These are phyloP conservation scores for Camptophora hylomeconis DNA, from an alignment of 2,329 filamentous ascomycete genomes.

Conservation along the genomic window DNA sequence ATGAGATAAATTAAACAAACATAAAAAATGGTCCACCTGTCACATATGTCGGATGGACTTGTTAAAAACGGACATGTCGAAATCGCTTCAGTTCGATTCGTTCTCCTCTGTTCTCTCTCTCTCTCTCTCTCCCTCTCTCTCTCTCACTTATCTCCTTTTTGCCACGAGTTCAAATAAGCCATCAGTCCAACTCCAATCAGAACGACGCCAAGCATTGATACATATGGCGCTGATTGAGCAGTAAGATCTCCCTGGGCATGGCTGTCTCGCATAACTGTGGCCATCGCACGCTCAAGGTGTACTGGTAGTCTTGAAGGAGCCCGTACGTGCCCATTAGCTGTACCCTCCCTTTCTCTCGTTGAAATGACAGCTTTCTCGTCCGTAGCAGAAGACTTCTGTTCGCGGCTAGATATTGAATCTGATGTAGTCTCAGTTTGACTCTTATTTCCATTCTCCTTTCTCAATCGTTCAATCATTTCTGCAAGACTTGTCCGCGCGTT, in stretches of 20 bases:
- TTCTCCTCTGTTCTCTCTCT: no score
- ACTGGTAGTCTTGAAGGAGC: slow-evolving; percentile 31
- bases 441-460: slow-evolving; percentile 50
- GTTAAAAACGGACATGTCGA: no score
- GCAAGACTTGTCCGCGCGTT: slow-evolving; percentile 61
- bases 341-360: slow-evolving; percentile 5
- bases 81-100: no score
- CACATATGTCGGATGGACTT: no score
- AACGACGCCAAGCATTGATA: slow-evolving; percentile 71
- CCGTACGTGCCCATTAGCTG: slow-evolving; percentile 34
- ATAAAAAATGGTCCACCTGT: no score
- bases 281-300: slow-evolving; percentile 21
- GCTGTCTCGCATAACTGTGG: slow-evolving; percentile 31
- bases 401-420: slow-evolving; percentile 22
- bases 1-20: no score
- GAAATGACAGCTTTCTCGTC: slow-evolving; percentile 18
- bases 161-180: slow-evolving; percentile 78
- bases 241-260: slow-evolving; percentile 26
- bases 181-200: slow-evolving; percentile 70
- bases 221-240: slow-evolving; percentile 55
- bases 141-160: slow-evolving; percentile 40
- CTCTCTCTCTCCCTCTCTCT: no score
- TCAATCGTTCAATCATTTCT: slow-evolving; percentile 77
- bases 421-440: slow-evolving; percentile 27
- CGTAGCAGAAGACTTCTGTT: slow-evolving; percentile 28